A percentile compares a stretch with the other conserved stretches of the same genome.
phyloP scores from a whole-genome alignment of 495 filamentous ascomycete genomes.

The Trichoderma reesei region DNA sequence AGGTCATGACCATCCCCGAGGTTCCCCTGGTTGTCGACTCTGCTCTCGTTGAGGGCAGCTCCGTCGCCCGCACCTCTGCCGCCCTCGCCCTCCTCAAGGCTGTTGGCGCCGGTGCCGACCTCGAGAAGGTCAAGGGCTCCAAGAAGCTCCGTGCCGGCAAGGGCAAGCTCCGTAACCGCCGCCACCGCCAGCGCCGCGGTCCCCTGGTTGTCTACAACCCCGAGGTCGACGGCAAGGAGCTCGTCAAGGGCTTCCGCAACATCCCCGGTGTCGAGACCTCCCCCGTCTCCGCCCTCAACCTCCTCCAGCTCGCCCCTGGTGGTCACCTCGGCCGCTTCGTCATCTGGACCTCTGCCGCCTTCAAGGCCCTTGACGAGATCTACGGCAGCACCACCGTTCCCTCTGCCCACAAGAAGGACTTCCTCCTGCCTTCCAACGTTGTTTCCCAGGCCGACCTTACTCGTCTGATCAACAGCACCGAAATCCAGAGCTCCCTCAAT shows the following conservation, averaged over 20 bases:
- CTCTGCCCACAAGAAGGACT: conserved; percentile 93
- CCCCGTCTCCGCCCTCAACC: conserved; percentile 90
- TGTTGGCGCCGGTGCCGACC: conserved; percentile 78
- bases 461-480: conserved; percentile 97
- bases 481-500: conserved; percentile 89
- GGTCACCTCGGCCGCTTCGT: conserved; percentile 98
- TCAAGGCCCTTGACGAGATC: conserved; percentile 89
- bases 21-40: conserved; percentile 93
- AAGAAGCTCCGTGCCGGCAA: conserved; percentile 94
- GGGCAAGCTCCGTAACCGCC: conserved; percentile 91
- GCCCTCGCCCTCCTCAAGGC: conserved; percentile 80
- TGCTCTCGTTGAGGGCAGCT: conserved; percentile 65
- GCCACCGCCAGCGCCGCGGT: conserved; percentile 92
- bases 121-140: conserved; percentile 88
- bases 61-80: conserved; percentile 78
- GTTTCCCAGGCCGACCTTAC: conserved; percentile 85
- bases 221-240: conserved; percentile 82
- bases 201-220: conserved; percentile 94
- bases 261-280: conserved; percentile 96
- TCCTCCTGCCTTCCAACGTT: conserved; percentile 80
- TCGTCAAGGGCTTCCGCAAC: conserved; percentile 92
- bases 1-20: conserved; percentile 82
- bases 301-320: conserved; percentile 96
- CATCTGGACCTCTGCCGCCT: conserved; percentile 95
- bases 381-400: conserved; percentile 83